phyloP scores from a whole-genome alignment of 306 rosid genomes.

The Quercus gilva region DNA sequence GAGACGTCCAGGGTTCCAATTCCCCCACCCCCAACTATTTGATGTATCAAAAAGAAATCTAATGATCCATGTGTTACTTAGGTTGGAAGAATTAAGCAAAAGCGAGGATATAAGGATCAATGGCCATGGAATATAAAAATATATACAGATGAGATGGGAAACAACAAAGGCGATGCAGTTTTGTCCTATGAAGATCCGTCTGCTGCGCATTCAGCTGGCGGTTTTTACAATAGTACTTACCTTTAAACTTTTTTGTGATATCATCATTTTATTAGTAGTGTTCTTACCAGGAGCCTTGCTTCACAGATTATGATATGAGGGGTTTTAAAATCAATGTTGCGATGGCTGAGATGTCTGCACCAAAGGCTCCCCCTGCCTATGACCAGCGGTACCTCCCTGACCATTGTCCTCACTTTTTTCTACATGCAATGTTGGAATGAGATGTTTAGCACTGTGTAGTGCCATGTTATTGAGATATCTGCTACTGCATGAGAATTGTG shows the following conservation, averaged over 20 bases:
- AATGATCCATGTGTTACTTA: slow-evolving; percentile 10
- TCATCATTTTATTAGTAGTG: not conserved
- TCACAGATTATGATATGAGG: slow-evolving; percentile 82
- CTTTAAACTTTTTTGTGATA: not conserved
- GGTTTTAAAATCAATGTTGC: slow-evolving; percentile 80
- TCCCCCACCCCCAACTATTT: no score
- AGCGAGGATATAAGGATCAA: slow-evolving; percentile 98
- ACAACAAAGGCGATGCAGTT: slow-evolving; percentile 92
- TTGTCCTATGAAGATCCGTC: slow-evolving; percentile 94
- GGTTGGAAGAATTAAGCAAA: slow-evolving; percentile 99
- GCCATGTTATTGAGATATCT: not conserved
- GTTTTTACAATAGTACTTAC: slow-evolving; percentile 76
- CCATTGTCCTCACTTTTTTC: not conserved
- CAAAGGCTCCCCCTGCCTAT: slow-evolving; percentile 64
- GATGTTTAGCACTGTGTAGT: not conserved
- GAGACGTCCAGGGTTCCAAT: no score
- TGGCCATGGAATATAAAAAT: slow-evolving; percentile 97
- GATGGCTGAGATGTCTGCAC: slow-evolving; percentile 97
- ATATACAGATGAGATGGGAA: slow-evolving; percentile 87
- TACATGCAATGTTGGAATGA: not conserved
- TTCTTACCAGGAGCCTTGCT: slow-evolving; percentile 19
- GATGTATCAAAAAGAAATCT: not conserved
- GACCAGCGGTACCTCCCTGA: slow-evolving; percentile 64
- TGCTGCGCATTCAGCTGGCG: slow-evolving; percentile 96
- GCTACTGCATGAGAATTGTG: not conserved